Base-by-base conservation (phyloP, 208 protist genomes). In the Kentomonas sorsogonicus region DNA sequence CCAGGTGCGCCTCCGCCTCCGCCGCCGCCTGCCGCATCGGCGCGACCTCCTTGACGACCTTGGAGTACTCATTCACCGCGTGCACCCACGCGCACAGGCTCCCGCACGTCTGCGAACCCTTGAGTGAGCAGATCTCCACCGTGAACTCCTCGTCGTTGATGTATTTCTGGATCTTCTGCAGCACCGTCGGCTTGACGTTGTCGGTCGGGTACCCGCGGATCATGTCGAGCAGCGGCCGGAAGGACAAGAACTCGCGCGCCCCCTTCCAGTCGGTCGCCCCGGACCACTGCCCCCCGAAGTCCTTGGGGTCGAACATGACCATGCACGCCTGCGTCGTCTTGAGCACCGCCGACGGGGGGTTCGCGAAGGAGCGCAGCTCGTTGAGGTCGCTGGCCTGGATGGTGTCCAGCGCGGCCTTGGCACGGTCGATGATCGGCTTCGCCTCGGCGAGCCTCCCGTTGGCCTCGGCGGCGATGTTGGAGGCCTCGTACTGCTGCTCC, bases 321-420 rank as follows among this genome's bases (percentile, higher is more conserved):
- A 95, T 98, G 60, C 98, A 96, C 13, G 96, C 93, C 70, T 98
- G 91, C 60, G 97, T 93, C 53, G 94, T 96, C 64, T 94, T 93
- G 27, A 96, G 78, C 62, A 99, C 97, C 20, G 92, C 77, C n/a
- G 77, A 79, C 29, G 97, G 96, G 34, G 97, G 96, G 56, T 96
- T 95, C 3, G 84, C 73, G 60, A 98, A 97, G 45, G 80, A 86
- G 57, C 93, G 95, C 31, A 99, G 72, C 70, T 98, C 96, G 61
- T 94, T 97, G 29, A 99, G 76, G 66, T 98, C 88, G 53, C 89
- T 91, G 41, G 93, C 92, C 58, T 97, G 79, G 33, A 98, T 95
- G 15, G 78, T 86, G 55, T 98, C 87, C n/a, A 98, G 86, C 3
- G 94, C 93, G 1, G 89, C 81, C 65, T 97, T 88, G 7, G 96